Percentiles rank a stretch among this genome's conserved stretches.
phyloP scores from a whole-genome alignment of 805 yeast species.

The Yamadazyma endophytica region DNA sequence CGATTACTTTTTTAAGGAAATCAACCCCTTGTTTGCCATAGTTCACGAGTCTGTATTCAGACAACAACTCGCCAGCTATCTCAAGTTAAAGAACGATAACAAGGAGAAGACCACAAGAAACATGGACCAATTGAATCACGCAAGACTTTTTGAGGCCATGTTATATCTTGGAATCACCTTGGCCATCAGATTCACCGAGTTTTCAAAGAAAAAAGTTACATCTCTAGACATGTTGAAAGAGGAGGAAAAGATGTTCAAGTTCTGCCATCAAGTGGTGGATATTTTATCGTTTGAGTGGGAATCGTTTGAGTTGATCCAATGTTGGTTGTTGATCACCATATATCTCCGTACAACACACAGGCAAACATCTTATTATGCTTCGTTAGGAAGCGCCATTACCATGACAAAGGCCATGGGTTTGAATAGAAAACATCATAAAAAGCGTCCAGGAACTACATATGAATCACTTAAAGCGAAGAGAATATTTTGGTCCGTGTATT shows the following conservation, averaged over 20 bases:
- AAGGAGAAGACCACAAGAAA: slow-evolving; percentile 15
- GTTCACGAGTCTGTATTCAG: slow-evolving; percentile 52
- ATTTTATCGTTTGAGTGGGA: slow-evolving; percentile 40
- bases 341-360: slow-evolving; percentile 35
- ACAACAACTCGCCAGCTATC: slow-evolving; percentile 40
- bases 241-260: slow-evolving; percentile 34
- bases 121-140: slow-evolving; percentile 24
- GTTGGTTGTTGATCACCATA: slow-evolving; percentile 34
- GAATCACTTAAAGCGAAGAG: slow-evolving; percentile 47
- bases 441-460: slow-evolving; percentile 23
- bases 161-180: slow-evolving; percentile 46
- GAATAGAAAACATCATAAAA: slow-evolving; percentile 12
- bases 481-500: slow-evolving; percentile 52
- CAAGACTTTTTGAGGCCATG: slow-evolving; percentile 50
- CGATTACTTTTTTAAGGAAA: slow-evolving; percentile 41
- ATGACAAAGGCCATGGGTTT: slow-evolving; percentile 39
- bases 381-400: slow-evolving; percentile 30
- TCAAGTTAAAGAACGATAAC: slow-evolving; percentile 15
- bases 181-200: slow-evolving; percentile 49
- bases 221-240: slow-evolving; percentile 18
- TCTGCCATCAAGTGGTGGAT: slow-evolving; percentile 26
- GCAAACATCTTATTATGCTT: slow-evolving; percentile 30
- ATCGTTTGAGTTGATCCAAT: slow-evolving; percentile 38
- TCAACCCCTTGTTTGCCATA: slow-evolving; percentile 52
- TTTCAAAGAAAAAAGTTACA: slow-evolving; percentile 25